These are phyloP conservation scores for Ophiostoma himal-ulmi DNA, from an alignment of 2,329 filamentous ascomycete species.

Conservation along the genomic window DNA sequence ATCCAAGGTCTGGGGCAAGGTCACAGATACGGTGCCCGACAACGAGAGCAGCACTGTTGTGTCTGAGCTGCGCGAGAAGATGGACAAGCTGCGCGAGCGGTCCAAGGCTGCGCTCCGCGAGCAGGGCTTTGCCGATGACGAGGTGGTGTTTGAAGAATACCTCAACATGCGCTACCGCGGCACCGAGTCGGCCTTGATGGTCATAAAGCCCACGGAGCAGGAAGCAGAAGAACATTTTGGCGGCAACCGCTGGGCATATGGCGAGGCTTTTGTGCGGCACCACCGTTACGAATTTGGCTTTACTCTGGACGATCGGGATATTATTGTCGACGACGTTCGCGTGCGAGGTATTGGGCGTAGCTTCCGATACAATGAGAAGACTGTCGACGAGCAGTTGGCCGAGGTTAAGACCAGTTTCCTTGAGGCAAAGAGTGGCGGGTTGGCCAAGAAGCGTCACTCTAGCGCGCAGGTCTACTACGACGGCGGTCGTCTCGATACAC, in stretches of 20 bases:
- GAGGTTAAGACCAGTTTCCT: constrained; percentile 57
- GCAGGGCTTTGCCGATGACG: constrained; percentile 70
- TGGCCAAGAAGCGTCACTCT: constrained; percentile 52
- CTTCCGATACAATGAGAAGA: constrained; percentile 71
- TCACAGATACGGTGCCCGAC: neutral
- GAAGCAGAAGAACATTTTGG: constrained; percentile 54
- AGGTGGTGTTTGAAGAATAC: constrained; percentile 84
- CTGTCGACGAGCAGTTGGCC: constrained; percentile 76
- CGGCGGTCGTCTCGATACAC: constrained; percentile 68
- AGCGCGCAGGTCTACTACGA: constrained; percentile 75
- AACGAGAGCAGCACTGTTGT: constrained; percentile 42
- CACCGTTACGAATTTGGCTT: constrained; percentile 94
- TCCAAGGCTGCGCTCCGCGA: constrained; percentile 61
- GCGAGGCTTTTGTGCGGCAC: constrained; percentile 75
- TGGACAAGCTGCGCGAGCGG: constrained; percentile 72
- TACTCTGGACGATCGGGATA: constrained; percentile 73
- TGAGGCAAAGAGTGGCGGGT: constrained; percentile 35
- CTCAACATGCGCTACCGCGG: constrained; percentile 90
- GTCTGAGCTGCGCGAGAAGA: constrained; percentile 62
- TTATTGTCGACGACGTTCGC: constrained; percentile 66
- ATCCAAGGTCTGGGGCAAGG: constrained; percentile 48
- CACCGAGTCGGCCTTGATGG: constrained; percentile 87
- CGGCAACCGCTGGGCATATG: constrained; percentile 74
- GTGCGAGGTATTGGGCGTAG: constrained; percentile 83
- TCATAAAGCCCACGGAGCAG: constrained; percentile 63